phyloP scores from a whole-genome alignment of 2,329 filamentous ascomycete species.

The Botrytis deweyae region DNA sequence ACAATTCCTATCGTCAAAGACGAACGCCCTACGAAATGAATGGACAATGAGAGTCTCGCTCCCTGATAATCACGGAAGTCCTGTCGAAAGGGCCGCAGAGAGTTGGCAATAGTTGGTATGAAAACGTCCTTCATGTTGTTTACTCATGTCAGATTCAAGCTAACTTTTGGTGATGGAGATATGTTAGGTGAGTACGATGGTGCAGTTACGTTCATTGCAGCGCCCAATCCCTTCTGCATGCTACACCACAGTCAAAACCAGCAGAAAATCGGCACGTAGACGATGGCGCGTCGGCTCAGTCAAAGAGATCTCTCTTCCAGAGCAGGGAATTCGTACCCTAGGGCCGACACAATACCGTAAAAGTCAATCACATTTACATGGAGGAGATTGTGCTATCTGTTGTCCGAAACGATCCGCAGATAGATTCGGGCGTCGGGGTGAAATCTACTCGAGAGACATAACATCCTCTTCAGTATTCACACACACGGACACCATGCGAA shows the following conservation, averaged over 20 bases:
- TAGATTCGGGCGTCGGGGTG: neutral
- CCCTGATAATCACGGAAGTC: neutral
- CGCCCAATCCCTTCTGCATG: neutral
- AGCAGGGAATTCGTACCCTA: neutral
- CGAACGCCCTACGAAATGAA: neutral
- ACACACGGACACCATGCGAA: neutral
- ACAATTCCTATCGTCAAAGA: neutral
- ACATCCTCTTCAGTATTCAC: neutral
- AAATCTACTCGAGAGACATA: neutral
- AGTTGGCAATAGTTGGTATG: neutral
- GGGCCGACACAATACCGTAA: neutral
- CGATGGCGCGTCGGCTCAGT: neutral
- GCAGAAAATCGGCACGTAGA: neutral
- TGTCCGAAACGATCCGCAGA: neutral
- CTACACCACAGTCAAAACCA: neutral
- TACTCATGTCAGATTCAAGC: neutral
- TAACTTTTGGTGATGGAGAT: neutral
- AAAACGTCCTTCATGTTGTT: neutral
- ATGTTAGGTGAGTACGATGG: neutral
- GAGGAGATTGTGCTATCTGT: neutral
- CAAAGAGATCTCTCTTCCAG: neutral
- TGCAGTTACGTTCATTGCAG: neutral
- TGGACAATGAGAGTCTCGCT: neutral
- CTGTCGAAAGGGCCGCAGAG: neutral
- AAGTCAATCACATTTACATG: neutral